Evolutionary conservation across 306 rosid species (phyloP), one percentile per base, ranked within the genome.

Genomic region (Gynostemma pentaphyllum): DNA sequence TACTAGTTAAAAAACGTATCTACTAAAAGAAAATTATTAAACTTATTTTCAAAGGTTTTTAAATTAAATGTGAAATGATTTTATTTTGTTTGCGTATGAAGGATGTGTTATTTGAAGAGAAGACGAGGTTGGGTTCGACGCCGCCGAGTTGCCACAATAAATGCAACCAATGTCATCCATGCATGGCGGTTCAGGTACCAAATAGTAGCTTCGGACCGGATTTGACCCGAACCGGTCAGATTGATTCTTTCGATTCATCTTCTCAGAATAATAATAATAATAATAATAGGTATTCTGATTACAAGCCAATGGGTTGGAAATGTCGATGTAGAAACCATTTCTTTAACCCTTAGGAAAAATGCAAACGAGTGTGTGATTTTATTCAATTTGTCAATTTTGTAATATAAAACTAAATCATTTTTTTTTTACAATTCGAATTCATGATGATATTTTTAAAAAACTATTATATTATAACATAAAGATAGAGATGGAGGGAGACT

Each of bases 71-170:
- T 16, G 7, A 37, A 8, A 67, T 37, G 9, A 1, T 23, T n/a
- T n/a, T n/a, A n/a, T 42, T 23, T n/a, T n/a, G n/a, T n/a, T n/a
- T 62, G 4, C 9, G 16, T 76, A 63, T 59, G 0, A 37, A 92
- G 99, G 90, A 72, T n/a, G 24, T 75, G 21, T 37, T 83, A 22
- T 74, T 76, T 41, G 94, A 79, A 64, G 94, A 80, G 77, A 83
- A 86, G 72, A 76, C 72, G 66, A 80, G 95, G 77, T n/a, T 94
- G 8, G 99, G 99, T 24, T 94, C 99, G 10, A 78, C 71, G 12
- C 99, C 99, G 4, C 99, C 99, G 1, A 94, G 97, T 72, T 94
- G 99, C 80, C 95, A 94, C 72, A 94, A 85, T 85, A 88, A 86
- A 66, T 94, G 99, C 78, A 86, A 84, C 76, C 64, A 71, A 49